Evolutionary conservation across 1,139 yeast genomes (phyloP).

Genomic region (Geotrichum restrictum): DNA sequence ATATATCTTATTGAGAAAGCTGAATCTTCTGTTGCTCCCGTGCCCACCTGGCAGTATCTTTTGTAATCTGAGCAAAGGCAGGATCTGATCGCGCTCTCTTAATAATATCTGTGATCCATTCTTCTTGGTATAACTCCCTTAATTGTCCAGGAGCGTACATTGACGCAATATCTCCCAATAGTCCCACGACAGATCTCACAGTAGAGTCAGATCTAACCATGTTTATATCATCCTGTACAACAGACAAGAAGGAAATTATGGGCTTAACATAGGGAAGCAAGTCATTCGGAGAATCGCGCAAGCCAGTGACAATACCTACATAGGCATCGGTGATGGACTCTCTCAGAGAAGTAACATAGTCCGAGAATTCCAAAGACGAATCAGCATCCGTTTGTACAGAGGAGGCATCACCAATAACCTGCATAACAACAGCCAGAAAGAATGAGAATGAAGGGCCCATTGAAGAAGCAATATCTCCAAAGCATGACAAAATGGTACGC

Average conservation of each 20-base stretch:
- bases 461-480: slow-evolving; percentile 92
- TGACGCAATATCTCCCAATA: slow-evolving; percentile 87
- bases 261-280: slow-evolving; percentile 62
- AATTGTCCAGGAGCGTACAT: slow-evolving; percentile 81
- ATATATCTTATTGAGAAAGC: slow-evolving; percentile 25
- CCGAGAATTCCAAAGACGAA: slow-evolving; percentile 67
- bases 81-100: slow-evolving; percentile 66
- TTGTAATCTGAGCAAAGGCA: slow-evolving; percentile 59
- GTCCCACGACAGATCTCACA: slow-evolving; percentile 76
- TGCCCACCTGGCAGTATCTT: slow-evolving; percentile 95
- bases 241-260: slow-evolving; percentile 65
- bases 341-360: slow-evolving; percentile 65
- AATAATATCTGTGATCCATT: slow-evolving; percentile 76
- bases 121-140: slow-evolving; percentile 59
- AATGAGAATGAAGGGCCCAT: slow-evolving; percentile 72
- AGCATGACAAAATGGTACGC: slow-evolving; percentile 87
- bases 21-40: slow-evolving; percentile 76
- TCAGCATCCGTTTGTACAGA: slow-evolving; percentile 45
- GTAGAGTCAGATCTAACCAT: slow-evolving; percentile 60
- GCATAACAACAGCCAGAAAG: slow-evolving; percentile 75
- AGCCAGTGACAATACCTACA: slow-evolving; percentile 90
- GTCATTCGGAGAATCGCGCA: slow-evolving; percentile 63
- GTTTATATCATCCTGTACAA: slow-evolving; percentile 57
- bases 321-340: slow-evolving; percentile 92
- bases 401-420: slow-evolving; percentile 58